Percentiles rank a stretch among this genome's conserved stretches.
Conservation (phyloP, 257 asterid genomes). For the Avicennia marina region DNA sequence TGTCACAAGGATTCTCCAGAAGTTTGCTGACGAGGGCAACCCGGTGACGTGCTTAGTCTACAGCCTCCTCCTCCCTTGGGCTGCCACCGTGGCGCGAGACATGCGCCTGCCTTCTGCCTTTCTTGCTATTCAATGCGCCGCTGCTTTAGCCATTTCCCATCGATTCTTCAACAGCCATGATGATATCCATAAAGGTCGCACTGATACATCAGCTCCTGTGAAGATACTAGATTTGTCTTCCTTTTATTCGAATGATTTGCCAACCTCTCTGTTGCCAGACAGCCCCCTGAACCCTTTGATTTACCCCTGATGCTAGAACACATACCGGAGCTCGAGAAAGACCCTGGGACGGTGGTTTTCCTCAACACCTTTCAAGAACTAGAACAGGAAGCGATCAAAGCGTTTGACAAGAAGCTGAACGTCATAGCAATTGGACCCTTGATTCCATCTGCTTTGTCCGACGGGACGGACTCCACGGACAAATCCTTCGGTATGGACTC, state of each 20-base stretch:
- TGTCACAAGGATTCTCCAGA: constrained; percentile 16
- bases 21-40: constrained; percentile 15
- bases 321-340: constrained; percentile 31
- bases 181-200: neutral
- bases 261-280: constrained; percentile 31
- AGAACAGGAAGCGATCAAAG: constrained; percentile 35
- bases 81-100: constrained; percentile 36
- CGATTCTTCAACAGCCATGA: constrained; percentile 24
- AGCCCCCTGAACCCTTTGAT: neutral
- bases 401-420: constrained; percentile 17
- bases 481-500: constrained; percentile 33
- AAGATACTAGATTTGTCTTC: constrained; percentile 35
- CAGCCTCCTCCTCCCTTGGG: constrained; percentile 49
- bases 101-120: constrained; percentile 41
- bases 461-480: constrained; percentile 31
- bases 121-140: constrained; percentile 46
- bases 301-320: constrained; percentile 33
- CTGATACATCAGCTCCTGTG: constrained; percentile 11
- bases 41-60: constrained; percentile 39
- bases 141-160: constrained; percentile 39
- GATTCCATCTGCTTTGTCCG: constrained; percentile 38
- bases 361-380: constrained; percentile 47
- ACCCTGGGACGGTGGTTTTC: constrained; percentile 29
- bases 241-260: constrained; percentile 33
- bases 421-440: constrained; percentile 48